A percentile compares a stretch with the other conserved stretches of the same genome.
These are phyloP conservation scores for Exserohilum rostratum DNA, from an alignment of 2,329 filamentous ascomycete species.

Conservation along the genomic window DNA sequence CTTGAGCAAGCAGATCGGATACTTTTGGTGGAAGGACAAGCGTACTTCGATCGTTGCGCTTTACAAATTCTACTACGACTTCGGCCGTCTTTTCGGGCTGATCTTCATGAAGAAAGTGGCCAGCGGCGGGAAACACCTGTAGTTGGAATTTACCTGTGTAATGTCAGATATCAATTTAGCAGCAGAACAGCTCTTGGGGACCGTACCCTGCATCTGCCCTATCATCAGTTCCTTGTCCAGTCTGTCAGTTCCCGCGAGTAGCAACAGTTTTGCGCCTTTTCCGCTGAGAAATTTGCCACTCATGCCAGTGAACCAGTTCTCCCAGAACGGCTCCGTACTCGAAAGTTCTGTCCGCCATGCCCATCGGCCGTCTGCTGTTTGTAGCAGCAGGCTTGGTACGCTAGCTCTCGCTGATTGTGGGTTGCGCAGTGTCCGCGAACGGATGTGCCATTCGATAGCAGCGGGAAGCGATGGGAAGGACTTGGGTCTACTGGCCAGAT, in stretches of 20 bases:
- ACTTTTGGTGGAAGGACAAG: constrained; percentile 93
- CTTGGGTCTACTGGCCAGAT: constrained; percentile 79
- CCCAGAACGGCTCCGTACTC: constrained; percentile 88
- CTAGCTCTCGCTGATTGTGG: constrained; percentile 81
- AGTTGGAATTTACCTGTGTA: constrained; percentile 85
- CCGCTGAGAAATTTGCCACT: constrained; percentile 86
- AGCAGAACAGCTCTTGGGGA: background rate
- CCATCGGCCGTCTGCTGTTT: constrained; percentile 59
- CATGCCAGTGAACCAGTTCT: constrained; percentile 88
- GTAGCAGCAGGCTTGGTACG: constrained; percentile 77
- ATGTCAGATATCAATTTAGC: constrained; percentile 26
- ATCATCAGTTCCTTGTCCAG: constrained; percentile 92
- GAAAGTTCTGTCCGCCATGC: constrained; percentile 85
- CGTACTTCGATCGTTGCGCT: constrained; percentile 83
- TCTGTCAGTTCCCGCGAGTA: constrained; percentile 87
- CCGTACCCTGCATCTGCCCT: constrained; percentile 90
- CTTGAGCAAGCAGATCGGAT: constrained; percentile 55
- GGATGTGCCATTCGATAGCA: constrained; percentile 92
- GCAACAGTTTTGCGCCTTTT: constrained; percentile 79
- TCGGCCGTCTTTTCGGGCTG: constrained; percentile 87
- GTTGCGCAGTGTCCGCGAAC: constrained; percentile 86
- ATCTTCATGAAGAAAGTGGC: constrained; percentile 97
- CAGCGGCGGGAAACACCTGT: constrained; percentile 91
- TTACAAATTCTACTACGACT: constrained; percentile 87
- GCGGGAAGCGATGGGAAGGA: constrained; percentile 78